A percentile compares a stretch with the other conserved stretches of the same genome.
Conservation (phyloP, 73 alveolate species). For the Paramecium octaurelia region DNA sequence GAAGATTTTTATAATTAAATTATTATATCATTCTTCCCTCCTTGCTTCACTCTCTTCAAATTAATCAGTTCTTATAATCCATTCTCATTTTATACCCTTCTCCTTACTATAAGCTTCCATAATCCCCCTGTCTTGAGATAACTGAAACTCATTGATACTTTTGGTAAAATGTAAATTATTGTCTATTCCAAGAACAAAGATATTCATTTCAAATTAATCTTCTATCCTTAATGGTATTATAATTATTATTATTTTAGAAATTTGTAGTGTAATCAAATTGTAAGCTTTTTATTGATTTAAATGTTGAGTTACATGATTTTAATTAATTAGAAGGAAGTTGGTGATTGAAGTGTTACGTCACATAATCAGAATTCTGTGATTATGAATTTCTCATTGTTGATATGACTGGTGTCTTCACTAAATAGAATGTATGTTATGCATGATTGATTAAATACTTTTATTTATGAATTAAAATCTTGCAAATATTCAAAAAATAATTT, state of each 20-base stretch:
- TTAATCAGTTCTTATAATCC: background rate
- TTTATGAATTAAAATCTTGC: slow-evolving; percentile 85
- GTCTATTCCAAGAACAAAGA: background rate
- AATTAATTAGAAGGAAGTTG: background rate
- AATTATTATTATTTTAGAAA: too few species aligned
- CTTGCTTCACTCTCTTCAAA: background rate
- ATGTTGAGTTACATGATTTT: background rate
- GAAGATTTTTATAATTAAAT: background rate
- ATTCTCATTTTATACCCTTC: background rate
- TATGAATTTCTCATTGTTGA: background rate
- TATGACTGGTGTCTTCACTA: background rate
- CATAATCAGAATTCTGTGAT: background rate
- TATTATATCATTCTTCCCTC: background rate
- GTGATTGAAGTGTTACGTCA: slow-evolving; percentile 42
- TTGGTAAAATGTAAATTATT: background rate
- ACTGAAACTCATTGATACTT: background rate
- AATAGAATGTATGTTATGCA: background rate
- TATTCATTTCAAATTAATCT: background rate
- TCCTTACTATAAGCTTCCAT: background rate
- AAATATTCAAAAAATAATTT: slow-evolving; percentile 88
- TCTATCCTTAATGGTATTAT: background rate
- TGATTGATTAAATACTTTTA: background rate
- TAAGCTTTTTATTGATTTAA: background rate
- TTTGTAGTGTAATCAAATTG: background rate
- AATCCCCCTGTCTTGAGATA: too few species aligned